Percentiles rank a stretch among this genome's conserved stretches.
Conservation (phyloP, 257 asterid genomes). For the Solanum appendiculatum region DNA sequence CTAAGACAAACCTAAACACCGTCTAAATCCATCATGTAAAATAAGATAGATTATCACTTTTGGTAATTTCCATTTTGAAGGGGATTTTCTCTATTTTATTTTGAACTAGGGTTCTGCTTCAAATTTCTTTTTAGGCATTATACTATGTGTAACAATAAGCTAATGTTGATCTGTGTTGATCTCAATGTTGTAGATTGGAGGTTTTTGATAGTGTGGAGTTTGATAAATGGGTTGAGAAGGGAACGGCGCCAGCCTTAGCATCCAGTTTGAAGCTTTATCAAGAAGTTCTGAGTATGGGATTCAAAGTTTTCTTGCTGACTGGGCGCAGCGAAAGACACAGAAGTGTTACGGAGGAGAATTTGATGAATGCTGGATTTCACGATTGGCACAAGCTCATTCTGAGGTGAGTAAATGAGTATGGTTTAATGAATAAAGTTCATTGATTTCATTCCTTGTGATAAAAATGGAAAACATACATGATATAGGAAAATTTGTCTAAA, state of each 20-base stretch:
- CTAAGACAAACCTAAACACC: not conserved
- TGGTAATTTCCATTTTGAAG: not conserved
- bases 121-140: not conserved
- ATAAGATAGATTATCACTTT: not conserved
- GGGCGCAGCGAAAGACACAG: constrained; percentile 71
- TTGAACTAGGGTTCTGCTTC: not conserved
- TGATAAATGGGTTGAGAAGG: constrained; percentile 82
- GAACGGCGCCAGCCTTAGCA: constrained; percentile 50
- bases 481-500: not conserved
- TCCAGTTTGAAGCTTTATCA: constrained; percentile 61
- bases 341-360: constrained; percentile 48
- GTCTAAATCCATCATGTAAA: not conserved
- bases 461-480: not conserved
- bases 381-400: constrained; percentile 69
- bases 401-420: constrained; percentile 29
- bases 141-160: constrained; percentile 33
- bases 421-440: not conserved
- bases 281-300: constrained; percentile 50
- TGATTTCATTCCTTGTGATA: not conserved
- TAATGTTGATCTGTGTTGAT: not conserved
- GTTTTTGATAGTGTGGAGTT: constrained; percentile 46
- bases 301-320: constrained; percentile 52
- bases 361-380: constrained; percentile 52
- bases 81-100: not conserved
- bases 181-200: constrained; percentile 44